Conservation (phyloP, 106 monocot species). For the Agapanthus africanus region DNA sequence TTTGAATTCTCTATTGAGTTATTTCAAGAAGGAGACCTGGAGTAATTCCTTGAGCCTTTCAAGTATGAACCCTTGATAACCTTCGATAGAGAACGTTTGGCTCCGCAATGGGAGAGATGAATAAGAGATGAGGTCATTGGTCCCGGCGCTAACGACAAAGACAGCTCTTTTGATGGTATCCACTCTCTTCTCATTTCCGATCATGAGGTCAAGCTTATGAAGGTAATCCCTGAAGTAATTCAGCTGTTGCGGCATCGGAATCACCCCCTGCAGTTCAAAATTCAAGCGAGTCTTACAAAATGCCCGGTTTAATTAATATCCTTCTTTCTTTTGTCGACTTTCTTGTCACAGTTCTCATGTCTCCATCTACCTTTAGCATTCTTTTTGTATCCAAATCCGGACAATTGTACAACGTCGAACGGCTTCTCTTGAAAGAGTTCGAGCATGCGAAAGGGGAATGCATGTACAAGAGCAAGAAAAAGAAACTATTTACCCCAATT, state of each 20-base stretch:
- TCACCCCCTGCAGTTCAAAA: constrained; percentile 28
- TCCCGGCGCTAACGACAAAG: constrained; percentile 53
- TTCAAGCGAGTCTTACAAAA: too few relatives aligned
- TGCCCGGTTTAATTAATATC: too few relatives aligned
- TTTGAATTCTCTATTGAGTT: too few relatives aligned
- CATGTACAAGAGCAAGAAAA: neutral
- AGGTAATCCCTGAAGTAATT: constrained; percentile 45
- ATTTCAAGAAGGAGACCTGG: constrained; percentile 32
- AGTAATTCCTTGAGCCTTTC: constrained; percentile 31
- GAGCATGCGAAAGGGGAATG: too few relatives aligned
- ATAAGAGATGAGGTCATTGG: constrained; percentile 57
- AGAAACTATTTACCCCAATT: neutral
- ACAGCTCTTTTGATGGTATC: constrained; percentile 33
- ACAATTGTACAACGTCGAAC: too few relatives aligned
- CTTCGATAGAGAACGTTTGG: constrained; percentile 31
- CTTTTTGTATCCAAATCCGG: too few relatives aligned
- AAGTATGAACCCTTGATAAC: constrained; percentile 45
- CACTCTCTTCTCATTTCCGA: constrained; percentile 29
- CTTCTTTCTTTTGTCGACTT: too few relatives aligned
- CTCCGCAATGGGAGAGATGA: constrained; percentile 32
- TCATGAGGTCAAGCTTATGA: constrained; percentile 18
- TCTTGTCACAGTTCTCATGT: too few relatives aligned
- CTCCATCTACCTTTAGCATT: too few relatives aligned
- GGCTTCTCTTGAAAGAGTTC: too few relatives aligned
- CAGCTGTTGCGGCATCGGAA: constrained; percentile 47